Evolutionary conservation across 2,329 filamentous ascomycete species (phyloP), one percentile per base, ranked within the genome.

Genomic region (Phialophora macrospora): DNA sequence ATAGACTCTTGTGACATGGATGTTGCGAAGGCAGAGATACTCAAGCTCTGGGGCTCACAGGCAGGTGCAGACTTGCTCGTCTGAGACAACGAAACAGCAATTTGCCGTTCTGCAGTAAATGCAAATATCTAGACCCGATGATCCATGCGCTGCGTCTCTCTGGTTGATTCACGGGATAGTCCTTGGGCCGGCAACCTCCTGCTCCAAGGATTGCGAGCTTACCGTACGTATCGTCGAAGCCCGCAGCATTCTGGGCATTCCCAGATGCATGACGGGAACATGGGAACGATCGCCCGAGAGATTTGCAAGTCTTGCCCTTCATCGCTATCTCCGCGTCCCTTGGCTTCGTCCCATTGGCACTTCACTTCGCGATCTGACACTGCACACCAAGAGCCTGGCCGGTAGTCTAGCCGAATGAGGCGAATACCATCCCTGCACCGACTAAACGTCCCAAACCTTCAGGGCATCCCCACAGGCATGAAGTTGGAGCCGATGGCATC

Each of bases 1-100:
- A 60, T 60, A 24, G 57, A 60, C 14, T 12, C 44, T 60, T 60
- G 57, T 30, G 30, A 60, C 8, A 60, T 60, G 57, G n/a, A 52
- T 5, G 57, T 52, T 38, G 57, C 46, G 9, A 52, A 60, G 34
- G 46, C 20, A 4, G 57, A 60, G 28, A 60, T 60, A 12, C 57
- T 60, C 44, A 52, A 52, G 20, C 44, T 38, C 24, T 52, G 46
- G 57, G 57, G 57, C n/a, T 52, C 44, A 52, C 46, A 41, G 20
- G n/a, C 7, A 17, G 46, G 57, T 34, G 44, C 17, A 12, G 4
- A 60, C n/a, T 22, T 52, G 7, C 30, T 51, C 11, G 58, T 44
- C 7, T 60, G 30, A 44, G 1, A 44, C 2, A 20, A 54, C 2
- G 28, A 26, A 12, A 17, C 6, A 20, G 52, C 28, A 32, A 22